Conservation (phyloP, 2,329 filamentous ascomycete species). For the Talaromyces funiculosus region DNA sequence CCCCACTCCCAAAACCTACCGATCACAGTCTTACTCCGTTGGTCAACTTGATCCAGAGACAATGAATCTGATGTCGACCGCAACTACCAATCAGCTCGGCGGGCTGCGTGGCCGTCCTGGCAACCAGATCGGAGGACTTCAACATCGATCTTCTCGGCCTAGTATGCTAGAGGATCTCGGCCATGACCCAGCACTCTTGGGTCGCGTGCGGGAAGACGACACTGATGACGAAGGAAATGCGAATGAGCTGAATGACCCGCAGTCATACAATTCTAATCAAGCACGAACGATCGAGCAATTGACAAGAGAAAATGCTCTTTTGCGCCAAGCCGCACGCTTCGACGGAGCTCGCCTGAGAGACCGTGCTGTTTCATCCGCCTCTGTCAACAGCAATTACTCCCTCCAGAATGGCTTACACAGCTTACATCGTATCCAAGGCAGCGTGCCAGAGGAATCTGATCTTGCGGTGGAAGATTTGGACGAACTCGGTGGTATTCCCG, state of each 20-base stretch:
- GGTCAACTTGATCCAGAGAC: slow-evolving; percentile 74
- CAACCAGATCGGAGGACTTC: slow-evolving; percentile 60
- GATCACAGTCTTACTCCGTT: slow-evolving; percentile 94
- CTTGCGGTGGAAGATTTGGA: slow-evolving; percentile 42
- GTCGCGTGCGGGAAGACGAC: slow-evolving; percentile 45
- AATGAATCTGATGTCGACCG: slow-evolving; percentile 29
- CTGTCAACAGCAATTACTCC: slow-evolving; percentile 30
- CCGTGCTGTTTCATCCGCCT: slow-evolving; percentile 37
- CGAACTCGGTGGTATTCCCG: slow-evolving; percentile 34
- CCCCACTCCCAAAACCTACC: slow-evolving; percentile 84
- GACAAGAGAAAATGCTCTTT: slow-evolving; percentile 42
- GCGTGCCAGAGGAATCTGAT: slow-evolving; percentile 41
- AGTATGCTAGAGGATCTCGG: slow-evolving; percentile 43
- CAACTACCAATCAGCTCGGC: slow-evolving; percentile 24
- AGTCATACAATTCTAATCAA: slow-evolving; percentile 35
- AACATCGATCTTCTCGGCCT: slow-evolving; percentile 68
- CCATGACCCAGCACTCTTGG: slow-evolving; percentile 42
- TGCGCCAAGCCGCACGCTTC: slow-evolving; percentile 41
- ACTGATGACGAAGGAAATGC: slow-evolving; percentile 35
- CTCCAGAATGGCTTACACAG: slow-evolving; percentile 27
- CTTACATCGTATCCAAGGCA: slow-evolving; percentile 37
- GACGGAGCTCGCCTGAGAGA: slow-evolving; percentile 34
- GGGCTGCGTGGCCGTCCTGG: slow-evolving; percentile 33
- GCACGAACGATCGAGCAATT: slow-evolving; percentile 44
- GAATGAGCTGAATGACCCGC: slow-evolving; percentile 34